Evolutionary conservation across 768 basidiomycete genomes (phyloP).

Genomic region (Leccinum variicolor): DNA sequence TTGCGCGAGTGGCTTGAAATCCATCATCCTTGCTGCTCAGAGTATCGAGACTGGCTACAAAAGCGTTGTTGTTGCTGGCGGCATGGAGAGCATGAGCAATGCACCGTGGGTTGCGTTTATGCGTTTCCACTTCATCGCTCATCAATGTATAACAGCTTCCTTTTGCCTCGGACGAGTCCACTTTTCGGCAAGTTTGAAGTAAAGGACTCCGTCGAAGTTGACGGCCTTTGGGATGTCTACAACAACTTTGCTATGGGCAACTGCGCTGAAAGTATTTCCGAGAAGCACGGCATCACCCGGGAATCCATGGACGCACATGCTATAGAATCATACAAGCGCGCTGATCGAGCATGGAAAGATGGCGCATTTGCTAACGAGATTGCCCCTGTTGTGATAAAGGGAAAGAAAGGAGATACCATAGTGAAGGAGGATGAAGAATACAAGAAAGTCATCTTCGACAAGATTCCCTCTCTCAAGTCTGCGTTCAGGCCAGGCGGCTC

Average conservation of each 20-base stretch:
- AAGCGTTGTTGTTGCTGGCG: conserved; percentile 86
- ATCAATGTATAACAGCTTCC: conserved; percentile 50
- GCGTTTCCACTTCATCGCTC: conserved; percentile 2
- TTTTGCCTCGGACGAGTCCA: conserved; percentile 77
- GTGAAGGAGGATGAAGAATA: conserved; percentile 97
- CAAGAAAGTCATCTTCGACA: conserved; percentile 94
- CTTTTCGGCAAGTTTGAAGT: conserved; percentile 86
- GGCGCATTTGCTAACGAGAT: conserved; percentile 87
- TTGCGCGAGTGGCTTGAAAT: conserved; percentile 96
- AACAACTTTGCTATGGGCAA: conserved; percentile 98
- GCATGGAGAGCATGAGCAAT: conserved; percentile 99
- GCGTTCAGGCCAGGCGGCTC: conserved; percentile 87
- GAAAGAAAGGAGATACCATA: conserved; percentile 89
- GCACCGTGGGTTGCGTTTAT: conserved; percentile 71
- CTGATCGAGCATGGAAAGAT: conserved; percentile 85
- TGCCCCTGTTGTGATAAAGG: conserved; percentile 85
- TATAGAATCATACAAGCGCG: conserved; percentile 92
- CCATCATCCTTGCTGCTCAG: conserved; percentile 92
- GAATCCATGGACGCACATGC: conserved; percentile 89
- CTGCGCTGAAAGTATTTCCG: conserved; percentile 86
- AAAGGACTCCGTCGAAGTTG: conserved; percentile 83
- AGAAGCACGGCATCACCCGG: conserved; percentile 78
- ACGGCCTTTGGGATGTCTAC: conserved; percentile 97
- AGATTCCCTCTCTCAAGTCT: conserved; percentile 83
- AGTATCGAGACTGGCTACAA: conserved; percentile 84